Base-by-base conservation (phyloP, 208 protist genomes). In the Kentomonas sorsogonicus region DNA sequence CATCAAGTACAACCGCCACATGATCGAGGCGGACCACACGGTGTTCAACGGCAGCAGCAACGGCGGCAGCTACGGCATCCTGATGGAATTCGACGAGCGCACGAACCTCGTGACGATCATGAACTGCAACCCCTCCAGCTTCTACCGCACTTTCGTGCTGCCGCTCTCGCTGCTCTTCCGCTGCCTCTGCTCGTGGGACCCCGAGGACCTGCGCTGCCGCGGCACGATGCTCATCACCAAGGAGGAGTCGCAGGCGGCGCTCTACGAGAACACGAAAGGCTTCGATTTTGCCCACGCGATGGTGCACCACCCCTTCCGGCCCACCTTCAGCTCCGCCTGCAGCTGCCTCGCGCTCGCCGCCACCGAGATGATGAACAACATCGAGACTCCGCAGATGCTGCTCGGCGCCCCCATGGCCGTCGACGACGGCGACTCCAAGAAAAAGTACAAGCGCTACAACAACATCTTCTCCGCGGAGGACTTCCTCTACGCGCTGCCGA, bases 261-360 rank as follows among this genome's bases (percentile, higher is more conserved):
- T 69, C 40, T 85, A 83, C 66, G 70, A 84, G 23, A 86, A 86
- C 72, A 84, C 74, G 25, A 79, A 79, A 51, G 84, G 81, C 18
- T 91, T 88, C 69, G 86, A 93, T 63, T 80, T 92, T 70, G 70
- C 72, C 11, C 83, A 91, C 65, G 71, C 82, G 15, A 64, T 89
- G 2, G 82, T 94, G 46, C 77, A 91, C 59, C 89, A 96, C 69
- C 89, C 89, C 10, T 96, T 96, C 66, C 89, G 83, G 63, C 86
- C 79, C 30, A 90, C 81, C 47, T 81, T 96, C 36, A 92, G 84
- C 36, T 63, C 89, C 22, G 54, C 68, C 22, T 87, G 76, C 68
- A 66, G 74, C 23, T 90, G 83, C 68, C 53, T 94, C 16, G 86
- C 89, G 27, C 76, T 96, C n/a, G 84, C 88, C 22, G 75, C 83